Conservation (phyloP, 495 filamentous ascomycete genomes). For the Penicilliopsis zonata region DNA sequence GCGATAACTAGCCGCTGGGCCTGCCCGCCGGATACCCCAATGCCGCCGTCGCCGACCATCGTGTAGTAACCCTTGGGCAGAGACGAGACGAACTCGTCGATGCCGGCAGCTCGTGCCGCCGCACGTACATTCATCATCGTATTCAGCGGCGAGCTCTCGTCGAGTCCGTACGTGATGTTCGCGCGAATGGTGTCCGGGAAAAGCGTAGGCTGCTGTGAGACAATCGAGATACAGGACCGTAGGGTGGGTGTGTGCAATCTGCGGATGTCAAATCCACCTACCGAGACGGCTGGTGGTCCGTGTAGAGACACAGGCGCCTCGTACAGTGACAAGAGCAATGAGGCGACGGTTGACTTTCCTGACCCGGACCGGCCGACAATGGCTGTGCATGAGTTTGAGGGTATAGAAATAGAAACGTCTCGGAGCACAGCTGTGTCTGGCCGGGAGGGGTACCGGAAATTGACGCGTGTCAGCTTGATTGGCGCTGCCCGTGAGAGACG, state of each 20-base stretch:
- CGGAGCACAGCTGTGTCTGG: slow-evolving; percentile 41
- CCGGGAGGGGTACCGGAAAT: slow-evolving; percentile 58
- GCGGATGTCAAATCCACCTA: slow-evolving; percentile 42
- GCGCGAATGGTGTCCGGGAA: slow-evolving; percentile 59
- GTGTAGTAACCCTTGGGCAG: slow-evolving; percentile 67
- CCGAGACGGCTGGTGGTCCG: slow-evolving; percentile 31
- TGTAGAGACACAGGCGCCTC: slow-evolving; percentile 16
- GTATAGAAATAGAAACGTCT: slow-evolving; percentile 47
- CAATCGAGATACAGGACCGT: slow-evolving; percentile 57
- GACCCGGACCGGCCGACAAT: slow-evolving; percentile 76
- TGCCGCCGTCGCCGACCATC: slow-evolving; percentile 63
- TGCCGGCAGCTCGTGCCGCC: slow-evolving; percentile 57
- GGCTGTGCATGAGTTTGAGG: slow-evolving; percentile 49
- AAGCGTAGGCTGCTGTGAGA: slow-evolving; percentile 66
- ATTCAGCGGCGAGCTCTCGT: slow-evolving; percentile 23
- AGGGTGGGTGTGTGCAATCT: slow-evolving; percentile 49
- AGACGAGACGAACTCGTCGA: slow-evolving; percentile 69
- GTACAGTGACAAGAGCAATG: slow-evolving; percentile 61
- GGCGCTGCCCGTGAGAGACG: slow-evolving; percentile 41
- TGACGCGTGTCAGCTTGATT: slow-evolving; percentile 45
- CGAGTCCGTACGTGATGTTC: slow-evolving; percentile 76
- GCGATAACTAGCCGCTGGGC: slow-evolving; percentile 75
- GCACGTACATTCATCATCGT: slow-evolving; percentile 27
- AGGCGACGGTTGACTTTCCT: slow-evolving; percentile 80
- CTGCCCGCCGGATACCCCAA: slow-evolving; percentile 70